Evolutionary conservation across 2,329 filamentous ascomycete species (phyloP), one percentile per base, ranked within the genome.

Genomic region (Monilinia aucupariae): DNA sequence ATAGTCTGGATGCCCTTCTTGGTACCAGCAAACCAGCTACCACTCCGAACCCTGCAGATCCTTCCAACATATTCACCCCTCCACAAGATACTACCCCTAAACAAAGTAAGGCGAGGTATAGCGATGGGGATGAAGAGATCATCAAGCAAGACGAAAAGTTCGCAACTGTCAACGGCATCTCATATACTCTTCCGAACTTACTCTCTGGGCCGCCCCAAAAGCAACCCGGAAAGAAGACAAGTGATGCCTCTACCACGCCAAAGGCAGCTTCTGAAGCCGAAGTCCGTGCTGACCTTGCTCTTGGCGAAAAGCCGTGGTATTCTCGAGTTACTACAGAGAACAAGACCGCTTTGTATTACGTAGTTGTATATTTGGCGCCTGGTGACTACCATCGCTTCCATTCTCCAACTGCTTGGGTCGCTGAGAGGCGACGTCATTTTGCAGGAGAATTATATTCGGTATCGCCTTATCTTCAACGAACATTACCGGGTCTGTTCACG

Each of bases 321-420:
- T 79, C 85, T 49, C 78, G 86, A n/a, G 77, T 88, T 32, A 82
- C 83, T 7, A 76, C 80, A 25, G 82, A 84, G 60, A 83, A 83
- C 75, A 81, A 78, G 75, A 91, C 88, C 6, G 85, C 88, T 12
- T 83, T 99, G 9, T 96, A 96, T 80, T 99, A 97, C 76, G 90
- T 82, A 65, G 96, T 99, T 67, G 86, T 99, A 72, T 99, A 99
- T 77, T 85, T 99, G 50, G 94, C 96, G 0, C 94, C 94, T 0
- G 94, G 94, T 56, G 96, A 99, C 78, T 99, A 99, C 78, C 94
- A 99, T 78, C 90, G 93, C 68, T 99, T 97, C 80, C 96, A 99
- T 79, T 96, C 91, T 1, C 94, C 94, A 0, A 88, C 91, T 2
- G 89, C 91, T 70, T 99, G 94, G 94, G 92, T 99, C 20, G 94